Evolutionary conservation across 2,329 filamentous ascomycete genomes (phyloP).

Genomic region (Hortaea sp.): DNA sequence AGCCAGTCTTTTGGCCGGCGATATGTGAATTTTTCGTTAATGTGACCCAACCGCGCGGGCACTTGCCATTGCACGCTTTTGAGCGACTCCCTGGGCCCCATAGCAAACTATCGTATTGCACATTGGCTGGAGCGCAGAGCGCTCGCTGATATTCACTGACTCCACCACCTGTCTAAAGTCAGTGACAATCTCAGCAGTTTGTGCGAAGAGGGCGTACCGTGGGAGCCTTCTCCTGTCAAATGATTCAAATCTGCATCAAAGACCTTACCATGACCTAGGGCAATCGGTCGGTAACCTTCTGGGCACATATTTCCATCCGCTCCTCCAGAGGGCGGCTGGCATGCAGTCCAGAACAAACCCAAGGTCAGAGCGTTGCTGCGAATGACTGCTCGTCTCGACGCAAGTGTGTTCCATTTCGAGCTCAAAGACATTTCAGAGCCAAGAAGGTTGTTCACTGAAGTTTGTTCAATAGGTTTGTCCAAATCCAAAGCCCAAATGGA

Average conservation of each 20-base stretch:
- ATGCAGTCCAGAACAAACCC: not conserved
- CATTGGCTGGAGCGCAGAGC: not conserved
- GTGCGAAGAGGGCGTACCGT: not conserved
- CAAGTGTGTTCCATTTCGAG: no score
- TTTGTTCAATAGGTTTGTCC: not conserved
- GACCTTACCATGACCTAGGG: not conserved
- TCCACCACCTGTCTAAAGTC: not conserved
- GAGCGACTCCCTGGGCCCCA: not conserved
- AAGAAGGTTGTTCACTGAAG: not conserved
- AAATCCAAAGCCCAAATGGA: conserved; percentile 10
- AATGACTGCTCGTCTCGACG: not conserved
- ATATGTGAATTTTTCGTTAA: not conserved
- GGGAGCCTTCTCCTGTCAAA: not conserved
- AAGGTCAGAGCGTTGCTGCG: not conserved
- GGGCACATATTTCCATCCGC: not conserved
- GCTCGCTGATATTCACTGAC: not conserved
- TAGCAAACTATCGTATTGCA: not conserved
- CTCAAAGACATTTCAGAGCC: not conserved
- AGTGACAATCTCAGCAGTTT: no score
- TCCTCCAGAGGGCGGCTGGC: not conserved
- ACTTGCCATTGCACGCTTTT: not conserved
- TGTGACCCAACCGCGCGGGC: not conserved
- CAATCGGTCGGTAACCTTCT: not conserved
- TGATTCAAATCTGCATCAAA: not conserved
- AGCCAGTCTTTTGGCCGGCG: not conserved